Percentiles rank a stretch among this genome's conserved stretches.
Evolutionary conservation across 345 rosid genomes (phyloP).

Genomic region (Diplotaxis tenuifolia): DNA sequence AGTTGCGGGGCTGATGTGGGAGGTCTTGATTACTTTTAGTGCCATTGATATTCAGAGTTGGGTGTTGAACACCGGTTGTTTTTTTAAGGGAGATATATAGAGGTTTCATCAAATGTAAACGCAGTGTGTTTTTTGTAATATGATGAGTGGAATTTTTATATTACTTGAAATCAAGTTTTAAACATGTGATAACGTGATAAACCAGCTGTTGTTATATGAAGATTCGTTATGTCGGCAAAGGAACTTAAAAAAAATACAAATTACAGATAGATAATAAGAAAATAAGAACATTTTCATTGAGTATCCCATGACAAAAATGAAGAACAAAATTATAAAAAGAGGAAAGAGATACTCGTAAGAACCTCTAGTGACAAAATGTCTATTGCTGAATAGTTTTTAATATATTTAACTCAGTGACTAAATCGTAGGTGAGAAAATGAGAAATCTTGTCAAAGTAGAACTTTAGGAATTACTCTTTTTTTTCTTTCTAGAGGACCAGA

Average conservation of each 20-base stretch:
- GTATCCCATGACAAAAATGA: background rate
- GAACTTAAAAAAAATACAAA: background rate
- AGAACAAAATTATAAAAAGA: too few relatives aligned
- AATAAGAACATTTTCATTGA: background rate
- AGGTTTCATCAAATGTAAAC: background rate
- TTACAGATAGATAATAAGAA: too few relatives aligned
- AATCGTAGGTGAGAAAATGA: too few relatives aligned
- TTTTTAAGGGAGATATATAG: background rate
- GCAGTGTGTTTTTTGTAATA: background rate
- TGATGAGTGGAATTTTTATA: background rate
- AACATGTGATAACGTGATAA: background rate
- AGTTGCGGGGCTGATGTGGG: constrained; percentile 16
- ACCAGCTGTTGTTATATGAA: background rate
- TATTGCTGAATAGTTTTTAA: too few relatives aligned
- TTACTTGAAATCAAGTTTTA: background rate
- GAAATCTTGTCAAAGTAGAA: too few relatives aligned
- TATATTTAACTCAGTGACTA: too few relatives aligned
- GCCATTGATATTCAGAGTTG: background rate
- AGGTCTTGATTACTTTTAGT: background rate
- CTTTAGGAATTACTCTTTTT: too few relatives aligned
- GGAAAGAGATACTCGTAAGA: too few relatives aligned
- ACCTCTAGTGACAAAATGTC: too few relatives aligned
- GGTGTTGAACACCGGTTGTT: background rate
- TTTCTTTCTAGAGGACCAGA: too few relatives aligned
- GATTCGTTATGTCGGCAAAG: background rate